These are phyloP conservation scores for Cenchrus fungigraminus DNA, from an alignment of 176 grass and related monocot species.

Conservation along the genomic window DNA sequence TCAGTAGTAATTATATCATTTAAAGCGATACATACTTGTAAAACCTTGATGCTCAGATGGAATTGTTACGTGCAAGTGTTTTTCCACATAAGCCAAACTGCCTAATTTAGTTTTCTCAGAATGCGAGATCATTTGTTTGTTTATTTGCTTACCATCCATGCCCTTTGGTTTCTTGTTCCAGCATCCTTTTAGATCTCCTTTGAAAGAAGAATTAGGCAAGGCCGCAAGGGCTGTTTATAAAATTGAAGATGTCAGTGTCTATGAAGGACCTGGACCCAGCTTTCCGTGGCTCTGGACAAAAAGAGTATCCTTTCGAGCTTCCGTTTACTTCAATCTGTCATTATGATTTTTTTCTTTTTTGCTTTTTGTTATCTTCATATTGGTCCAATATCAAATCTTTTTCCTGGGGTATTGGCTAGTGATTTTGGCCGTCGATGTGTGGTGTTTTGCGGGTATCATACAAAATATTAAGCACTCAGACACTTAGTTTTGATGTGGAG, in stretches of 20 bases:
- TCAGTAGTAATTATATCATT: not conserved
- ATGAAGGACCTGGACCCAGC: slow-evolving; percentile 81
- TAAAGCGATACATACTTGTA: not conserved
- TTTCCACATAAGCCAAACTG: slow-evolving; percentile 6
- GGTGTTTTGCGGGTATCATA: not conserved
- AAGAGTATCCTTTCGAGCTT: slow-evolving; percentile 72
- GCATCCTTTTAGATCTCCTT: slow-evolving; percentile 50
- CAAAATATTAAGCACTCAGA: not conserved
- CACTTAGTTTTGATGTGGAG: not conserved
- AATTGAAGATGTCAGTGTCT: slow-evolving; percentile 73
- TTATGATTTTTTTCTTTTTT: slow-evolving; percentile 13
- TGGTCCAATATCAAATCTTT: slow-evolving; percentile 6
- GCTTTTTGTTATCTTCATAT: slow-evolving; percentile 25
- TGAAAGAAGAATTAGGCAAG: slow-evolving; percentile 45
- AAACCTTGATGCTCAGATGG: not conserved
- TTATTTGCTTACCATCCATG: slow-evolving; percentile 20
- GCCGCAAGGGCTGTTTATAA: slow-evolving; percentile 34
- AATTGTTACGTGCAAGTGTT: not conserved
- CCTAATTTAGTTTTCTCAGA: slow-evolving; percentile 25
- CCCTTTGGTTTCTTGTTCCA: slow-evolving; percentile 29
- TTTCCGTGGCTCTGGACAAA: slow-evolving; percentile 79
- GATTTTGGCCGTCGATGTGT: not conserved
- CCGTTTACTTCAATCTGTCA: slow-evolving; percentile 24
- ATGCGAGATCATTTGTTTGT: not conserved
- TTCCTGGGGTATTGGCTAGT: not conserved